Base-by-base conservation (phyloP, 1,284 basidiomycete genomes). In the Ustilago shanxiensis region DNA sequence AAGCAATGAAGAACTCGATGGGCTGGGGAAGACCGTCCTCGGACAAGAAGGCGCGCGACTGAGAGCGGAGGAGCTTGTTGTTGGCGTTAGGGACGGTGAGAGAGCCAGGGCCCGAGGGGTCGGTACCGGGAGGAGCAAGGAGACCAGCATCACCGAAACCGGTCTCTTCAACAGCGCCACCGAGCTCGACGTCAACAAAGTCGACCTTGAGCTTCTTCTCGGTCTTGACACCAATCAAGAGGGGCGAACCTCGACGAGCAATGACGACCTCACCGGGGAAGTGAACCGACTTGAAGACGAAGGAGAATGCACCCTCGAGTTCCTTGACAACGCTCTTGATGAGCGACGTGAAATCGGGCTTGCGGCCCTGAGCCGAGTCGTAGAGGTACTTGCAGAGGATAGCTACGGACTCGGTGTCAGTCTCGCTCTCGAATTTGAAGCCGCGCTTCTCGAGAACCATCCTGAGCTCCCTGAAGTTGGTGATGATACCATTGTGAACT, bases 201-300 rank as follows among this genome's bases (percentile, higher is more conserved):
- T 99, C 97, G 56, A 98, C 96, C 89, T 99, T 99, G 86, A 99
- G 91, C 88, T 99, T 99, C 90, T 96, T 95, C 87, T 99, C 96
- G 37, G 97, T 98, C 92, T 99, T 99, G 87, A 99, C 96, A 89
- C 97, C 97, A 84, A 99, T 92, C 66, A 99, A 88, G 29, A 99
- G 91, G 26, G 97, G 97, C 29, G 96, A 99, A 84, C 97, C 97
- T 84, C 97, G 94, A 83, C 95, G 94, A 69, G 95, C 94, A 65
- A 94, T 93, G 76, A 99, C 95, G 75, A 97, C 91, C 88, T 99
- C 94, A 83, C 96, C 94, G 57, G 97, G 97, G 90, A 92, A 99
- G 89, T 99, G 95, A 41, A 88, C 88, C 18, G 95, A 98, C 89
- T 98, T 99, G 93, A 99, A 98, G 82, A 98, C 95, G 87, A 99